phyloP scores from a whole-genome alignment of 2,329 filamentous ascomycete genomes.

The Didymella glomerata region DNA sequence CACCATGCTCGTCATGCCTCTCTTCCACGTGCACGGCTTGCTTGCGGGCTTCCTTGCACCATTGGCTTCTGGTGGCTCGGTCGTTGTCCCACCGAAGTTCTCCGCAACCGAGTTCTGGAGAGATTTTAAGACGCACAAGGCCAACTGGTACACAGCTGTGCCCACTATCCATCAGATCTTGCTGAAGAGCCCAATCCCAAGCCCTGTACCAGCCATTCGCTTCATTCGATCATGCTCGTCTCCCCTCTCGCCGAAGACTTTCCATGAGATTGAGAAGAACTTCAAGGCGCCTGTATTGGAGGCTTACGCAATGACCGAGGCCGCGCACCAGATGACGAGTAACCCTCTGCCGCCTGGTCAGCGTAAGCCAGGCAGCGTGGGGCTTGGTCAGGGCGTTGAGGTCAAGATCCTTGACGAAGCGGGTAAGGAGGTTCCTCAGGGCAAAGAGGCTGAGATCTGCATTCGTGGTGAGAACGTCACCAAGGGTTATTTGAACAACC shows the following conservation, averaged over 20 bases:
- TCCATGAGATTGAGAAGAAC: constrained; percentile 78
- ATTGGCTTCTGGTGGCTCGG: constrained; percentile 77
- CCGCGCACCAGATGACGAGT: constrained; percentile 84
- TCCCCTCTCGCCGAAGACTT: constrained; percentile 81
- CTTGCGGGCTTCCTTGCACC: constrained; percentile 83
- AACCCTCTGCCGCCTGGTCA: constrained; percentile 69
- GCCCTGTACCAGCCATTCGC: constrained; percentile 74
- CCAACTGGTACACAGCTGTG: constrained; percentile 94
- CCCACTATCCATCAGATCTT: constrained; percentile 92
- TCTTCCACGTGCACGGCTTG: constrained; percentile 91
- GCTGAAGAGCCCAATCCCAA: constrained; percentile 75
- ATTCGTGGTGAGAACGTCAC: constrained; percentile 85
- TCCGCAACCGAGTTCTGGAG: constrained; percentile 84
- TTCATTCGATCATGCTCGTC: constrained; percentile 91
- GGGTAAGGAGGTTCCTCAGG: constrained; percentile 73
- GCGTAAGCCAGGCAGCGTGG: constrained; percentile 82
- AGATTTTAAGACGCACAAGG: constrained; percentile 75
- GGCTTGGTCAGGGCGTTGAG: constrained; percentile 83
- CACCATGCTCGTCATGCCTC: constrained; percentile 87
- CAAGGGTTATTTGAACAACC: constrained; percentile 85
- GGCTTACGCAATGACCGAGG: constrained; percentile 93
- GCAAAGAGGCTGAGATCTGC: constrained; percentile 81
- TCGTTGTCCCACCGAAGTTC: constrained; percentile 80
- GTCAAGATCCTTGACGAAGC: constrained; percentile 77
- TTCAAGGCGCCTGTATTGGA: constrained; percentile 84